These are phyloP conservation scores for Saccharomyces hybrid DNA, from an alignment of 1,139 yeast species.

Conservation along the genomic window DNA sequence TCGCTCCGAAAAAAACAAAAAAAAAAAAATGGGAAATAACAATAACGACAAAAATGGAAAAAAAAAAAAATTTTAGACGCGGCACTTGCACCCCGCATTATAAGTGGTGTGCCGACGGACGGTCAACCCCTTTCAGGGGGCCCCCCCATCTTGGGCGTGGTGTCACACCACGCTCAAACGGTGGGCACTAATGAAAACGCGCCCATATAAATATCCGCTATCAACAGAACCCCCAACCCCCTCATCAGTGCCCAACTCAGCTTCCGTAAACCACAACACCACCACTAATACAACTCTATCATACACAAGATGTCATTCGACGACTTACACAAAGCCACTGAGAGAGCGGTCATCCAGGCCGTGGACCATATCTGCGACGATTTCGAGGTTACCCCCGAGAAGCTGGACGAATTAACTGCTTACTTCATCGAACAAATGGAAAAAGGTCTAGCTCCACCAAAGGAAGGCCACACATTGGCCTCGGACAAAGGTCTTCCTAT, in stretches of 20 bases:
- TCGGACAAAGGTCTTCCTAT: conserved; percentile 56
- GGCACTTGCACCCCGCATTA: background rate
- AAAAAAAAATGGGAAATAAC: too few species aligned
- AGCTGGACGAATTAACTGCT: conserved; percentile 51
- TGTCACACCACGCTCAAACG: background rate
- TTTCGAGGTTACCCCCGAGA: conserved; percentile 47
- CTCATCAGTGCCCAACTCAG: background rate
- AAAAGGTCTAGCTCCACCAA: conserved; percentile 39
- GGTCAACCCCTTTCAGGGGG: background rate
- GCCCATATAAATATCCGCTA: background rate
- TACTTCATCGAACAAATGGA: conserved; percentile 56
- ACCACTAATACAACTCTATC: background rate
- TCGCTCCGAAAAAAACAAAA: background rate
- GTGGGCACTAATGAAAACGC: background rate
- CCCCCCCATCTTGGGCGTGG: background rate
- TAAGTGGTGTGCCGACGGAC: background rate
- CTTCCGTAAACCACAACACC: background rate
- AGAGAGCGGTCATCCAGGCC: conserved; percentile 18
- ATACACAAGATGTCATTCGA: conserved; percentile 25
- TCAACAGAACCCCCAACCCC: background rate
- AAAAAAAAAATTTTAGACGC: too few species aligned
- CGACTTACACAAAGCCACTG: conserved; percentile 21
- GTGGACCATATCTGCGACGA: conserved; percentile 46
- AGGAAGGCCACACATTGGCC: conserved; percentile 31
- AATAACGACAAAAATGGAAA: too few species aligned